Base-by-base conservation (phyloP, 2,329 filamentous ascomycete genomes). In the Trichophyton schoenleinii region DNA sequence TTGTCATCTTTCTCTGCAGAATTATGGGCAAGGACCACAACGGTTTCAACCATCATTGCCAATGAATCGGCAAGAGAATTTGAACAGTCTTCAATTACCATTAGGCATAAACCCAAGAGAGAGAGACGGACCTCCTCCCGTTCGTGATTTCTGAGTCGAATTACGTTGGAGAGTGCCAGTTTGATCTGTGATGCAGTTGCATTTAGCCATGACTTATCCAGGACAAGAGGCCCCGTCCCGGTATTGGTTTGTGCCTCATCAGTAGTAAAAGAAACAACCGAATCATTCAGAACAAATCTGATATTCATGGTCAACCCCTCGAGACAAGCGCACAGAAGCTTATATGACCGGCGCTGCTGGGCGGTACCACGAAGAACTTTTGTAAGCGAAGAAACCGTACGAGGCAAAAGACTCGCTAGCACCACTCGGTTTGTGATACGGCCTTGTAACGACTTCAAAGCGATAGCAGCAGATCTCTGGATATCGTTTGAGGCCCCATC, bases 331-430 rank as follows among this genome's bases (percentile, higher is more conserved):
- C 85, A 75, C 5, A 97, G 76, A 0, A 95, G 81, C 46, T 80
- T 82, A 66, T 80, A 85, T 57, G 81, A 79, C 38, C 83, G 77
- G 57, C 83, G 79, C 66, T 81, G 80, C 46, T 81, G 78, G n/a
- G 80, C 83, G 0, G 86, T 87, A 0, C 84, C 84, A 3, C 87
- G 86, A 58, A 95, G 75, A 0, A 90, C 77, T 68, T 87, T 91
- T 1, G 87, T 86, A 25, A 99, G 76, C 0, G 85, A 84, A 2
- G 94, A 97, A 0, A 96, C 83, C 0, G 89, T 89, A 8, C 91
- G 90, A 0, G 95, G 94, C 48, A 97, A 79, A 68, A 99, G 94
- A 64, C 83, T 91, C 8, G 90, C 89, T 61, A 95, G 77, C 1
- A 88, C 84, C n/a, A 87, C 81, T 55, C 81, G 82, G 67, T 94